Evolutionary conservation across 805 yeast genomes (phyloP), one percentile per base, ranked within the genome.

Genomic region (Starmerella bombi): DNA sequence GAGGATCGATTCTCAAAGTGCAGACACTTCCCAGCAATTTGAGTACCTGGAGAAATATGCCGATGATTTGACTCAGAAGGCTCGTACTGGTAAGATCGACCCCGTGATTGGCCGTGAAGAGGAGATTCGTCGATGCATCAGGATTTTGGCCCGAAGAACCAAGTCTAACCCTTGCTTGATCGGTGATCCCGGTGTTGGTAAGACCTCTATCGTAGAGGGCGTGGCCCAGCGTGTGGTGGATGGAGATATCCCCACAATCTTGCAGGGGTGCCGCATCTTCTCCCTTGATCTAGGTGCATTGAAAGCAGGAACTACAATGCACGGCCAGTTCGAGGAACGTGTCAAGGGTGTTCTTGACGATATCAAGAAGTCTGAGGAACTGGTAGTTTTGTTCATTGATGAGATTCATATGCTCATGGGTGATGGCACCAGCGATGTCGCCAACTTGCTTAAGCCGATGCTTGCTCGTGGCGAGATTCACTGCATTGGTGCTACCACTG

Each of bases 391-490:
- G 43, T 91, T 91, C 66, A 82, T 91, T 54, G 98, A 91, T 65
- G 98, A 91, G 64, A 91, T 91, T 59, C 98, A 91, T 65, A 91
- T 91, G 96, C 74, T 91, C 51, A 91, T 91, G 98, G 98, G 98
- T 54, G 94, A 91, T 59, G 98, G 98, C 59, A 91, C 86, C 64
- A 76, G 81, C 48, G 98, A 91, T 61, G 94, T 94, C 32, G 98
- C 98, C 31, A 91, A 91, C 62, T 72, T 91, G 55, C 74, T 91
- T 60, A 91, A 91, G 65, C 98, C 98, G 29, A 93, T 93, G 71
- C 73, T 91, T 49, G 96, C 98, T 2, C 77, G 98, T 64, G 97
- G 98, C 53, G 72, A 80, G 38, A 74, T 91, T 57, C 96, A 91
- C 62, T 93, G 96, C 63, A 86, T 86, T 58, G 98, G 98, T 66